Evolutionary conservation across 2,329 filamentous ascomycete species (phyloP).

Genomic region (Cercospora zeae-maydis): DNA sequence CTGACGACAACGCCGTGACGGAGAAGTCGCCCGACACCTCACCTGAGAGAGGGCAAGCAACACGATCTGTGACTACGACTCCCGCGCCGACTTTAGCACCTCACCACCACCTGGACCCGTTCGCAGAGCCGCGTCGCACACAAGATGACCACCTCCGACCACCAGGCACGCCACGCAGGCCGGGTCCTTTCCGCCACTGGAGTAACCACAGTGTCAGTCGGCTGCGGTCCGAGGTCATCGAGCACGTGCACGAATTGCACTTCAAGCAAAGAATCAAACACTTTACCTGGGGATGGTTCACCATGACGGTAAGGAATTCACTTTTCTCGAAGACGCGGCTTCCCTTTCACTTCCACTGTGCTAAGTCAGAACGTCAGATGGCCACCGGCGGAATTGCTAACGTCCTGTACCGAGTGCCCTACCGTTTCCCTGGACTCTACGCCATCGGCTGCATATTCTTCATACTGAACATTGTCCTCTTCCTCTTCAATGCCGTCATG

Average conservation of each 20-base stretch:
- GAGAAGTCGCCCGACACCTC: conserved; percentile 1
- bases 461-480: conserved; percentile 54
- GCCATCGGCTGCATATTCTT: conserved; percentile 49
- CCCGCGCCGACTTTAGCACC: not conserved
- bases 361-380: conserved; percentile 55
- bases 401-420: conserved; percentile 51
- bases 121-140: not conserved
- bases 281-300: conserved; percentile 77
- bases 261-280: conserved; percentile 58
- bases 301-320: conserved; percentile 46
- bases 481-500: conserved; percentile 66
- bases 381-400: conserved; percentile 53
- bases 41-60: not conserved
- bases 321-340: not conserved
- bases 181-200: conserved; percentile 9
- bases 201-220: conserved; percentile 14
- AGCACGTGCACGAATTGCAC: conserved; percentile 36
- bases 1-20: not conserved
- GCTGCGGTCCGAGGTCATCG: conserved; percentile 7
- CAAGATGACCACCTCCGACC: conserved; percentile 4
- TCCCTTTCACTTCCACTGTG: not conserved
- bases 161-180: not conserved
- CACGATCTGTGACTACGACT: not conserved
- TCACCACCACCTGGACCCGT: not conserved
- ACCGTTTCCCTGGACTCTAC: conserved; percentile 46